Evolutionary conservation across 441 rosid genomes (phyloP), one percentile per base, ranked within the genome.

Genomic region (Metrosideros polymorpha): DNA sequence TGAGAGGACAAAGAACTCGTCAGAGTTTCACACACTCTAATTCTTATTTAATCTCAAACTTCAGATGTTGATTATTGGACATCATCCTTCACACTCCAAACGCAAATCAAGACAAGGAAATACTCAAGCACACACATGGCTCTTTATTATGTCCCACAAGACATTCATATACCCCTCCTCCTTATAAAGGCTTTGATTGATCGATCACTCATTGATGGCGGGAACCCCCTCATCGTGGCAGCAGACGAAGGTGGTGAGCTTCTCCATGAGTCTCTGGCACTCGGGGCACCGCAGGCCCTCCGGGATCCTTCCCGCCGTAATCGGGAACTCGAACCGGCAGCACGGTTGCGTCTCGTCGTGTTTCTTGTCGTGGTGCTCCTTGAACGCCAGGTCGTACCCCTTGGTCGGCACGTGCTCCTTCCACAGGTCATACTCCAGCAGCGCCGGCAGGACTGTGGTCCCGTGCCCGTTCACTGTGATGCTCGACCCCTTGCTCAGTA

Each of bases 261-360:
- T 95, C 82, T 94, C 94, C 98, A 95, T 94, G 87, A 42, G 12
- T 45, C 93, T 91, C 82, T 91, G 87, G 47, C 98, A 95, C 85
- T 94, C 97, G 0, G 94, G 85, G 89, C 98, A 96, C 57, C 85
- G 91, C 22, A 95, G 88, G 59, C 87, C 89, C 63, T 95, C 94
- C 5, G 96, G 97, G 30, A 93, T 88, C 76, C 52, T 89, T 32
- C 93, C 95, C 15, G 90, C 84, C 82, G 89, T 63, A 61, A 89
- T 93, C 0, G 95, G 97, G 50, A 95, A 93, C 85, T 90, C 89
- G 56, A 96, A 90, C 55, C 92, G 84, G 84, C 91, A 92, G 93
- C 99, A 95, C 47, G 94, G 96, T 53, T 90, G 93, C 32, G 96
- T 93, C 57, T 32, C 10, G 25, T 91, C 84, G 50, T 88, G 92